Evolutionary conservation across 495 filamentous ascomycete genomes (phyloP), one percentile per base, ranked within the genome.

Genomic region (Xylaria castorea): DNA sequence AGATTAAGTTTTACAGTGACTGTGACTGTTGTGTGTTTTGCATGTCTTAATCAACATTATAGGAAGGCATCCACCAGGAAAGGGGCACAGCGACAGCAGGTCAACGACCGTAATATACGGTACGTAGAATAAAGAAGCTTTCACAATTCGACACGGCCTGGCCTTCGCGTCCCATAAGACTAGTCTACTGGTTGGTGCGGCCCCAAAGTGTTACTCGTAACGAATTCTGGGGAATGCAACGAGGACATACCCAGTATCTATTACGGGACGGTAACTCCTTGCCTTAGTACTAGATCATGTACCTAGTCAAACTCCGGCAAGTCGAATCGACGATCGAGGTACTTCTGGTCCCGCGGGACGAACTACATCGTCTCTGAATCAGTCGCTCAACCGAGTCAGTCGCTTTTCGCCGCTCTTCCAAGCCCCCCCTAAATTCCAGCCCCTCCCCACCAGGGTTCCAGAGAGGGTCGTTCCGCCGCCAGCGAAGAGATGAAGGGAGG

Each of bases 401-500:
- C 1, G 1, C 25, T 32, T 44, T 16, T n/a, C 42, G 9, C 55
- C 42, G 12, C 9, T 5, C 9, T 18, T 8, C 27, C 46, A 34
- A 6, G n/a, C 50, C 22, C 12, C 48, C 65, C 20, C 8, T 63
- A 7, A n/a, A 20, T 36, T 36, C 42, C 16, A 22, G 16, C n/a
- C 22, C n/a, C 16, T 40, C 46, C 27, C 48, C 65, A n/a, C 66
- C 55, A 60, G 36, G n/a, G 25, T 40, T 70, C 36, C n/a, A 62
- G 32, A 32, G 40, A 70, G 68, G 67, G 55, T 62, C 67, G 67
- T 70, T 42, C 67, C 67, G 67, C 55, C 22, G 42, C 55, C 55
- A 40, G 46, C 48, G 34, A 32, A 30, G 5, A 50, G 14, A 32
- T 18, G 22, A 62, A 27, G 68, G 18, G 30, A 22, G 55, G 40